Base-by-base conservation (phyloP, 768 basidiomycete genomes). In the Galerina sulciceps region DNA sequence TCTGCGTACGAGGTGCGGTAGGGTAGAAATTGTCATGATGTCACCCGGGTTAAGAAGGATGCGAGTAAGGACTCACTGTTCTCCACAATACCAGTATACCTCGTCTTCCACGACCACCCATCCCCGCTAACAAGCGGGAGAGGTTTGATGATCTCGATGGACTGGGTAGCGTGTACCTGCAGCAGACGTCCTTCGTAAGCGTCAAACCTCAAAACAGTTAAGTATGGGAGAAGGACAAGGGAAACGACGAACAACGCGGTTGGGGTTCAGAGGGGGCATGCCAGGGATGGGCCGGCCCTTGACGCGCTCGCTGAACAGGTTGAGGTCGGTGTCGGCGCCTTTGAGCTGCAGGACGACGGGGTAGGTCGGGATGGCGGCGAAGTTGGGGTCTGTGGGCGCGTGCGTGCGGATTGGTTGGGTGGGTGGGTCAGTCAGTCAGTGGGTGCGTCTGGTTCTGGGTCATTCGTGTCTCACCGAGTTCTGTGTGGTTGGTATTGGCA, bases 301-400 rank as follows among this genome's bases (percentile, higher is more conserved):
- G 36, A 86, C 66, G 31, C 76, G 75, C 31, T 84, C 78, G 20
- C 81, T 76, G 72, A 95, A 96, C 59, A 87, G 70, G 58, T 86
- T 86, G 17, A 94, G 80, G 54, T 94, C 92, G 47, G 82, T 78
- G 55, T 78, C 82, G 37, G 81, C 77, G 10, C 89, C 88, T 74
- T 93, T 94, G 68, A 93, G 79, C 26, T 72, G 75, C 5, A 95
- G 80, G 0, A 91, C 90, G 14, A 93, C 91, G 1, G 93, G 93
- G 71, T 89, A 96, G 0, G 93, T 94, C 9, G 94, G 93, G 66
- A 95, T 79, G 2, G 92, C 84, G 13, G 88, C 78, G 73, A 90
- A 96, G 26, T 81, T 76, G 53, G 67, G 67, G 58, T 71, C 72
- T 73, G 26, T 18, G 42, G 20, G 34, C 26, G 26, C 26, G 37